These are phyloP conservation scores for Gastrolobium villosum DNA, from an alignment of 306 rosid species.

Conservation along the genomic window DNA sequence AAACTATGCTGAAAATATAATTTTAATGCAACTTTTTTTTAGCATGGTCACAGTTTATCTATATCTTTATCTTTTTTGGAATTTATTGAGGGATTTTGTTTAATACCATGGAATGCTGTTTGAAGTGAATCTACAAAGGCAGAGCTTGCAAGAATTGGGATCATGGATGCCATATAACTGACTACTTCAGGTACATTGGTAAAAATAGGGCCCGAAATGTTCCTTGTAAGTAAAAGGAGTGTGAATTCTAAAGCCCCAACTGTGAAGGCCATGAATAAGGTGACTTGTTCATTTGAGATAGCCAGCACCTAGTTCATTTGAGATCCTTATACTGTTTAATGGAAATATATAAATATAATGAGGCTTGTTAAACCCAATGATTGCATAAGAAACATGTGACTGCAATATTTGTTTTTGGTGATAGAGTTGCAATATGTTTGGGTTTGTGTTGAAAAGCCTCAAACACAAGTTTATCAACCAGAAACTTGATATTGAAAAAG, in stretches of 20 bases:
- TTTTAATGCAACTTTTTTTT: neutral
- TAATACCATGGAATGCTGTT: slow-evolving; percentile 47
- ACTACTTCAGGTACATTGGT: slow-evolving; percentile 66
- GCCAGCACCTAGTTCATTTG: slow-evolving; percentile 83
- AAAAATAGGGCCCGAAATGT: slow-evolving; percentile 73
- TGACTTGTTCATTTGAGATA: slow-evolving; percentile 62
- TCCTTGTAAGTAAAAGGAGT: slow-evolving; percentile 58
- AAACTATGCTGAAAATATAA: slow-evolving; percentile 1
- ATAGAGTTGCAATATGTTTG: neutral
- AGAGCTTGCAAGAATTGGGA: slow-evolving; percentile 53
- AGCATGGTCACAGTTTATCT: too few relatives aligned
- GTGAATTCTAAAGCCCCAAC: slow-evolving; percentile 56
- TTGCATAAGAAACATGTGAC: neutral
- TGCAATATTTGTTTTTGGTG: neutral
- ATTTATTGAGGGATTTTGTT: neutral
- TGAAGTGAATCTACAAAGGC: slow-evolving; percentile 53
- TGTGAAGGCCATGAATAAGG: slow-evolving; percentile 53
- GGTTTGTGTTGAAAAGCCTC: too few relatives aligned
- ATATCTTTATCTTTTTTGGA: neutral
- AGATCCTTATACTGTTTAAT: slow-evolving; percentile 74
- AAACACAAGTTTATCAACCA: too few relatives aligned
- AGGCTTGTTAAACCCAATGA: slow-evolving; percentile 1
- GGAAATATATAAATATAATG: neutral
- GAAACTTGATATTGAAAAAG: too few relatives aligned
- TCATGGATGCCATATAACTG: slow-evolving; percentile 56